Conservation (phyloP, 257 asterid species). For the Avicennia marina region DNA sequence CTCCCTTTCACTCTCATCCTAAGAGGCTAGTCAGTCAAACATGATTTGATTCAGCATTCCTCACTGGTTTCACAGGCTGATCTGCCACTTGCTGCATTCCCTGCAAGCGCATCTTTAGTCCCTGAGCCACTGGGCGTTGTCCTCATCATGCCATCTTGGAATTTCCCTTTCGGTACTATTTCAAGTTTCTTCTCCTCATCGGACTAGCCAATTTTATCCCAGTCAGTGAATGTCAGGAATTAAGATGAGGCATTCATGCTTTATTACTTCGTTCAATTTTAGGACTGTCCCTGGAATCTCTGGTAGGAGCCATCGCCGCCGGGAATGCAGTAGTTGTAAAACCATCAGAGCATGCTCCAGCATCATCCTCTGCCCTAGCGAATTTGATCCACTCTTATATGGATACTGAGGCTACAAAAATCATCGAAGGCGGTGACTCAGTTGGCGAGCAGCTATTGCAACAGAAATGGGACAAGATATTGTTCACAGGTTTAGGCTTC, state of each 20-base stretch:
- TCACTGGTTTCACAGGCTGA: conserved; percentile 38
- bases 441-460: conserved; percentile 51
- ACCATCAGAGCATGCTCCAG: conserved; percentile 78
- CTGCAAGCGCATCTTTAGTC: conserved; percentile 52
- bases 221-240: too few species aligned
- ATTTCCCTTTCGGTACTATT: conserved; percentile 86
- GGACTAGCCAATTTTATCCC: too few species aligned
- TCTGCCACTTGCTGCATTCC: conserved; percentile 74
- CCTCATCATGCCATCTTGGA: conserved; percentile 79
- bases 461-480: conserved; percentile 74
- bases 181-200: too few species aligned
- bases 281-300: conserved; percentile 74
- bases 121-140: conserved; percentile 88
- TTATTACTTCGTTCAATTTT: neutral
- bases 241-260: neutral
- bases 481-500: conserved; percentile 61
- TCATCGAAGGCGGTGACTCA: conserved; percentile 60
- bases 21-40: neutral
- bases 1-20: neutral
- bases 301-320: conserved; percentile 84
- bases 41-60: neutral
- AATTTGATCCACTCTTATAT: conserved; percentile 34
- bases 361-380: conserved; percentile 54
- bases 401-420: conserved; percentile 55
- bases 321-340: conserved; percentile 66